Evolutionary conservation across 192 early-diverging fungal genomes (phyloP).

Genomic region (Coemansia sp.): DNA sequence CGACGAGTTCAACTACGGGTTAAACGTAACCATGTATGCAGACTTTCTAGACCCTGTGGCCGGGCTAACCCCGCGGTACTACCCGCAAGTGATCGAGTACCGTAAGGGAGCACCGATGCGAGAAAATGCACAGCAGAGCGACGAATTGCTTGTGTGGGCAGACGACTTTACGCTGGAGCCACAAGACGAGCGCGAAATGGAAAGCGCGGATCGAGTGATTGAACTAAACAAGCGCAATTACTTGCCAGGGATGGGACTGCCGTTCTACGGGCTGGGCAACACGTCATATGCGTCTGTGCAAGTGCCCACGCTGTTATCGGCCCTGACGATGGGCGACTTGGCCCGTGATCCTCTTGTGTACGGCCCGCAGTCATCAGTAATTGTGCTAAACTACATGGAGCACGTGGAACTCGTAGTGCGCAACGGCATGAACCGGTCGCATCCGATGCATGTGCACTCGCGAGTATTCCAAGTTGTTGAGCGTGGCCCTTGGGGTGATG

Average conservation of each 20-base stretch:
- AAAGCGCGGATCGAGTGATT: constrained; percentile 41
- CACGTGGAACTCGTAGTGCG: constrained; percentile 65
- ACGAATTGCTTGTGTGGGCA: constrained; percentile 11
- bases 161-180: constrained; percentile 12
- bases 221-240: neutral
- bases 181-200: constrained; percentile 51
- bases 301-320: constrained; percentile 20
- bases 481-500: constrained; percentile 27
- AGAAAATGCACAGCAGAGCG: neutral
- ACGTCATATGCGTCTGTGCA: constrained; percentile 21
- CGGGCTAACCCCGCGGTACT: constrained; percentile 50
- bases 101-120: constrained; percentile 18
- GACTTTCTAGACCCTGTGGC: constrained; percentile 65
- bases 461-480: constrained; percentile 76
- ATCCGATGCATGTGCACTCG: constrained; percentile 81
- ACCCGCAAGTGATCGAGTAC: constrained; percentile 59
- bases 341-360: constrained; percentile 56
- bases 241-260: neutral
- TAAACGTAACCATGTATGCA: constrained; percentile 14
- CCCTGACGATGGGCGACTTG: constrained; percentile 20
- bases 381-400: constrained; percentile 60
- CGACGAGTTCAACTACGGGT: constrained; percentile 57
- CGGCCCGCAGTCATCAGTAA: constrained; percentile 61
- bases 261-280: neutral
- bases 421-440: constrained; percentile 66